A percentile compares a stretch with the other conserved stretches of the same genome.
Evolutionary conservation across 2,329 filamentous ascomycete species (phyloP).

Genomic region (Cryphonectria nitschkei): DNA sequence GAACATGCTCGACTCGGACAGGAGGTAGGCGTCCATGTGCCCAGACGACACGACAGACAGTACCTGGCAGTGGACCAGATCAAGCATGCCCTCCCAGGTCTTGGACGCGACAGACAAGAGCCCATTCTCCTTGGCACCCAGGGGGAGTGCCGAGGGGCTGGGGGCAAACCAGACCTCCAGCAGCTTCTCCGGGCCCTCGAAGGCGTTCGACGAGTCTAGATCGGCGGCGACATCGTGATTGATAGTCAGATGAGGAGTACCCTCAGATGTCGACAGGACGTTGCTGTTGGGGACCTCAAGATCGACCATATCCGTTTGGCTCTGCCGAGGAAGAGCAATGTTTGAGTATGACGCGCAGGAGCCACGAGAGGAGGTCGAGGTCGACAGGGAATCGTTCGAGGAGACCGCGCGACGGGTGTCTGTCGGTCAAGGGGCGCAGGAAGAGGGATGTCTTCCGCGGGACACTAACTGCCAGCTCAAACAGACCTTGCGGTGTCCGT

Average conservation of each 20-base stretch:
- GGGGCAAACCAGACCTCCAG: constrained; percentile 98
- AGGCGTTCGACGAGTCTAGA: constrained; percentile 92
- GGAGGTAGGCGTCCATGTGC: constrained; percentile 91
- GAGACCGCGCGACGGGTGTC: background rate
- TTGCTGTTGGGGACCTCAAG: constrained; percentile 79
- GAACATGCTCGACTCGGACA: constrained; percentile 99
- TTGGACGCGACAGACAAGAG: constrained; percentile 85
- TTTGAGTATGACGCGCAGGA: constrained; percentile 32
- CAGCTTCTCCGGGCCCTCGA: constrained; percentile 97
- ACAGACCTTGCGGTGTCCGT: constrained; percentile 93
- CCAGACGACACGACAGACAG: constrained; percentile 92
- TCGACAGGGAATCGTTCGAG: constrained; percentile 31
- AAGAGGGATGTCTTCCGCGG: constrained; percentile 64
- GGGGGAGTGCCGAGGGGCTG: constrained; percentile 72
- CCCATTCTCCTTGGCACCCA: constrained; percentile 71
- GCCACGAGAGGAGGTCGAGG: constrained; percentile 26
- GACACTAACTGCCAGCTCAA: constrained; percentile 97
- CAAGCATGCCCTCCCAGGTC: constrained; percentile 94
- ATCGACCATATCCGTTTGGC: constrained; percentile 75
- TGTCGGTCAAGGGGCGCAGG: constrained; percentile 21
- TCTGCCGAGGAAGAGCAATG: constrained; percentile 31
- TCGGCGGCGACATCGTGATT: constrained; percentile 93
- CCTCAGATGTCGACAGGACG: constrained; percentile 80
- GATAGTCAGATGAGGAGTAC: constrained; percentile 90
- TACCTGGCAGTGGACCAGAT: constrained; percentile 98